Base-by-base conservation (phyloP, 2,329 filamentous ascomycete species). In the Colletotrichum sp. region DNA sequence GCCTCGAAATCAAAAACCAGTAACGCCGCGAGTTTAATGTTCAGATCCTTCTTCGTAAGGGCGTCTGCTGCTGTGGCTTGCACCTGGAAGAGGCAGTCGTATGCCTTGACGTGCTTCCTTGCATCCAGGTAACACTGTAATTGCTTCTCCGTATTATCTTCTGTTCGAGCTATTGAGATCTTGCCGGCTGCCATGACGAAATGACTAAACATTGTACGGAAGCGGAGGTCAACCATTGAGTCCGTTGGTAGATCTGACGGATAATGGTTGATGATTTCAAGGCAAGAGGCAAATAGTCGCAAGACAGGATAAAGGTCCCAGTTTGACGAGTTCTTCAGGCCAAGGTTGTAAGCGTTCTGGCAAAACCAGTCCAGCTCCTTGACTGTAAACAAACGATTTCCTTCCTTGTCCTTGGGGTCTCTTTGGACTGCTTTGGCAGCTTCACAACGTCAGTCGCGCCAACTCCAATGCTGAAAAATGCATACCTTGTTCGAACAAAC, bases 341-440 rank as follows among this genome's bases (percentile, higher is more conserved):
- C 93, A 8, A 96, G 83, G 78, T 97, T 98, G 86, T 98, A 98
- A 2, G 94, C 90, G 77, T 94, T 96, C 77, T 93, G 93, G 48
- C 93, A 93, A 82, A 98, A 96, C 95, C 95, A 98, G 78, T 96
- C 90, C 5, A 98, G 87, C 79, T 98, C 95, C 5, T 87, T 82
- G 1, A 88, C 74, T 1, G 89, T 90, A 80, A 96, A 95, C 2
- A 88, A 73, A 77, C 84, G 90, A 36, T 84, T 83, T 10, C 86
- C 87, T 21, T 85, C 79, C 55, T 79, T 82, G 77, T 86, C 86
- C 67, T 81, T 86, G 4, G 80, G 84, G 21, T 82, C 83, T 74
- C 83, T 78, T 36, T 85, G 78, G 36, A 84, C 88, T 28, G 87
- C 85, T 57, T 86, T 85, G 3, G 84, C 82, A 21, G 88, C 88